These are phyloP conservation scores for Globisporangium carolinianum DNA, from an alignment of 352 stramenopile species.

Conservation along the genomic window DNA sequence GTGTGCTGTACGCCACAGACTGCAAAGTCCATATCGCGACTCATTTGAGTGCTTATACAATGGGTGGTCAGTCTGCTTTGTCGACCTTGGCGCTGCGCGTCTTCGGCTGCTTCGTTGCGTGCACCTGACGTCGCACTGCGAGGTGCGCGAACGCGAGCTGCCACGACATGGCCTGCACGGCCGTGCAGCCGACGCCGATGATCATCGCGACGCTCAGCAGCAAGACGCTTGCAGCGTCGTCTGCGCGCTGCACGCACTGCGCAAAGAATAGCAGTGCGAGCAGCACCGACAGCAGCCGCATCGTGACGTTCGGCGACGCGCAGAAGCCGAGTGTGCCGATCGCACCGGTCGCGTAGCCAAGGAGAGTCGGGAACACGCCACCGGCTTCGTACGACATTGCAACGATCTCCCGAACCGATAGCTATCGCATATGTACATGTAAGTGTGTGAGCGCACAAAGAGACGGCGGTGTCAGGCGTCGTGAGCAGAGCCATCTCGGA, in stretches of 20 bases:
- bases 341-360: conserved; percentile 46
- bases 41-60: no score
- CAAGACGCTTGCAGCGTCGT: conserved; percentile 19
- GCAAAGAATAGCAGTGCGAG: conserved; percentile 21
- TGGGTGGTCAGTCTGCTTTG: conserved; percentile 8
- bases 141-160: conserved; percentile 45
- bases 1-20: no score
- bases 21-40: no score
- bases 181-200: conserved; percentile 46
- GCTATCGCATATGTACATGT: conserved; percentile 12
- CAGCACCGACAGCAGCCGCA: conserved; percentile 14
- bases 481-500: not conserved
- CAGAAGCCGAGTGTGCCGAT: conserved; percentile 31
- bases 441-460: not conserved
- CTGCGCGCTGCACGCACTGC: conserved; percentile 16
- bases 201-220: conserved; percentile 33
- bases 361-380: conserved; percentile 46
- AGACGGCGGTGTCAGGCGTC: not conserved
- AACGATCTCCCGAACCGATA: conserved; percentile 35
- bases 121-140: conserved; percentile 12
- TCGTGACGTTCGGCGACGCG: conserved; percentile 11
- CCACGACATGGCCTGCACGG: conserved; percentile 46
- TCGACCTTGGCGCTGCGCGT: conserved; percentile 16
- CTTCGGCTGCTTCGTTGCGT: conserved; percentile 16
- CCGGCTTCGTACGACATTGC: conserved; percentile 45